Evolutionary conservation across 495 filamentous ascomycete species (phyloP).

Genomic region (Annulohypoxylon nitens): DNA sequence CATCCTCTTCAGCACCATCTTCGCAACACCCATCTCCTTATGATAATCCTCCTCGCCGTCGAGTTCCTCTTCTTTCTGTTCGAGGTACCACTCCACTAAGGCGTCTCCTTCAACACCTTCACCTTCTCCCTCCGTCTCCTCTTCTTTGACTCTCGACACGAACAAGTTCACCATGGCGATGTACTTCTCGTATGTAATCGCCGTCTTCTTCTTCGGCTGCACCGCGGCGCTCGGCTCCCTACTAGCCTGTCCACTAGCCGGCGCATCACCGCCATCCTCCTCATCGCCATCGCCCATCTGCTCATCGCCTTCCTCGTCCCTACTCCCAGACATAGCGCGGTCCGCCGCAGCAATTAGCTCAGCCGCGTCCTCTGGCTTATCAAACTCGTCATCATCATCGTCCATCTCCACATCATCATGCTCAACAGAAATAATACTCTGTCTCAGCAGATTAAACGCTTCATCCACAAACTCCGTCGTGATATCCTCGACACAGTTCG

Average conservation of each 20-base stretch:
- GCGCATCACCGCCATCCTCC: constrained; percentile 35
- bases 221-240: constrained; percentile 48
- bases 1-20: constrained; percentile 94
- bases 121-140: constrained; percentile 81
- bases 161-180: constrained; percentile 88
- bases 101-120: constrained; percentile 92
- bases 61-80: constrained; percentile 90
- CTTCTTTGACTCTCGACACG: constrained; percentile 76
- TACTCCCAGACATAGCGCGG: constrained; percentile 55
- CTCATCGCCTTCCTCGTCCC: constrained; percentile 75
- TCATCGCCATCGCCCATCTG: constrained; percentile 73
- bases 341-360: constrained; percentile 56
- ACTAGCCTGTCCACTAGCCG: constrained; percentile 49
- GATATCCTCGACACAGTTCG: constrained; percentile 95
- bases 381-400: constrained; percentile 84
- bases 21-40: constrained; percentile 78
- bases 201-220: constrained; percentile 75
- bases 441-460: constrained; percentile 87
- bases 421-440: constrained; percentile 97
- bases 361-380: constrained; percentile 52
- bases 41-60: constrained; percentile 82
- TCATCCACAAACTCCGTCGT: constrained; percentile 87
- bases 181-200: constrained; percentile 96
- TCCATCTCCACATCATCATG: constrained; percentile 98
- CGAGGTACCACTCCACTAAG: constrained; percentile 90